Percentiles rank a stretch among this genome's conserved stretches.
These are phyloP conservation scores for Haplosporangium gracile DNA, from an alignment of 192 early-diverging fungal genomes.

Conservation along the genomic window DNA sequence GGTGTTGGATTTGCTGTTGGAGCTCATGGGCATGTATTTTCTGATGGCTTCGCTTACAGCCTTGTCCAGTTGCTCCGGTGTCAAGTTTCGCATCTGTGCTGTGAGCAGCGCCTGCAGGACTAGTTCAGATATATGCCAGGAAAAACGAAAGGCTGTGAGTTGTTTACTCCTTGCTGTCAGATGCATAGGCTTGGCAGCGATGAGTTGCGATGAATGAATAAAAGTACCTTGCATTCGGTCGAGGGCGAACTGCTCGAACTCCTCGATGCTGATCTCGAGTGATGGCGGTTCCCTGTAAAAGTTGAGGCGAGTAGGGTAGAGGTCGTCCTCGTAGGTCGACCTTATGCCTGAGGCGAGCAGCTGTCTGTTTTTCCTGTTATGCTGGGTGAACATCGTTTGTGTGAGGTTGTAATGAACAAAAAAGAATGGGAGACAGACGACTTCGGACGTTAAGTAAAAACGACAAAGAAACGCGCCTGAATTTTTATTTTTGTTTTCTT, in stretches of 20 bases:
- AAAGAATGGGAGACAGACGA: neutral
- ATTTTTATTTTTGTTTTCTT: slow-evolving; percentile 4
- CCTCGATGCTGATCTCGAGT: slow-evolving; percentile 74
- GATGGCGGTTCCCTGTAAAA: slow-evolving; percentile 77
- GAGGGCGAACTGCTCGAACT: slow-evolving; percentile 82
- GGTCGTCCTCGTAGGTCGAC: slow-evolving; percentile 27
- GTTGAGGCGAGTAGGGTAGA: slow-evolving; percentile 68
- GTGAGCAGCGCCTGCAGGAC: slow-evolving; percentile 90
- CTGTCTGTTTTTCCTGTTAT: slow-evolving; percentile 29
- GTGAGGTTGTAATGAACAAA: neutral
- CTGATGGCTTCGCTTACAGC: slow-evolving; percentile 65
- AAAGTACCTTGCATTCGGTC: slow-evolving; percentile 76
- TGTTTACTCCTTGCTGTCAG: neutral
- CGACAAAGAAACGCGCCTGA: neutral
- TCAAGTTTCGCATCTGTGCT: slow-evolving; percentile 78
- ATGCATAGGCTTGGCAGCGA: neutral
- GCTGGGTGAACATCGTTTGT: slow-evolving; percentile 38
- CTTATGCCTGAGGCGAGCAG: slow-evolving; percentile 20
- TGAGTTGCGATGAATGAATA: neutral
- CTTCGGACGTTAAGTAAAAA: neutral
- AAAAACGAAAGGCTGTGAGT: neutral
- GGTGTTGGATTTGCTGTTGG: slow-evolving; percentile 59
- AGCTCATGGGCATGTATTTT: slow-evolving; percentile 73
- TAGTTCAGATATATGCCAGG: slow-evolving; percentile 18
- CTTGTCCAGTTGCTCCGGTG: slow-evolving; percentile 68